Evolutionary conservation across 1,284 basidiomycete genomes (phyloP), one percentile per base, ranked within the genome.

Genomic region (Puccinia triticina): DNA sequence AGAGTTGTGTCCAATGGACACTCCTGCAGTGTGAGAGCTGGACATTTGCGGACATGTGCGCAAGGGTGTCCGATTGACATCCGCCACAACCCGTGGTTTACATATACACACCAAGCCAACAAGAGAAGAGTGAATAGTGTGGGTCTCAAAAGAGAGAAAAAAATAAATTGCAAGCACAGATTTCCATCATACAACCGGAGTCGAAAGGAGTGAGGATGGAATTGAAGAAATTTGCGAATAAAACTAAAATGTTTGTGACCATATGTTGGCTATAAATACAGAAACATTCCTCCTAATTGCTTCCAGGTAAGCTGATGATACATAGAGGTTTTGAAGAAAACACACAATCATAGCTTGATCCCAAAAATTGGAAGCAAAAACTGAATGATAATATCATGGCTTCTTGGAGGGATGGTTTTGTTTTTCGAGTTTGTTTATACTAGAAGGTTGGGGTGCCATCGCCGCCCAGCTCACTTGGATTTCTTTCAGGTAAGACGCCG

Each of bases 191-290:
- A 16, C 48, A 50, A 50, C 18, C 16, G 3, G 55, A 8, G n/a
- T 57, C 55, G n/a, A 57, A 57, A 57, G 8, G 55, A 57, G 55
- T 57, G 55, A 57, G 55, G 10, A 55, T 57, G 55, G n/a, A 57
- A 57, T 57, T n/a, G 21, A 57, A 57, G 26, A 2, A 26, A 26
- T 26, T 29, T 26, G n/a, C 23, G 55, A 57, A 57, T 57, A 57
- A 57, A 57, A 57, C 55, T 53, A 53, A n/a, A 5, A n/a, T 5
- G 53, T 57, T 1, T 57, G 12, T 26, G 12, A 18, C 12, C n/a
- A n/a, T 26, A n/a, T 8, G 26, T n/a, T 57, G 26, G n/a, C 3
- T 12, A 57, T 57, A 57, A 57, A 57, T 57, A 57, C 2, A 26
- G 55, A 57, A n/a, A 55, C 10, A 55, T 12, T 55, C 53, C 53